phyloP scores from a whole-genome alignment of 148 eudicot species.

The Vaccinium myrtillus region DNA sequence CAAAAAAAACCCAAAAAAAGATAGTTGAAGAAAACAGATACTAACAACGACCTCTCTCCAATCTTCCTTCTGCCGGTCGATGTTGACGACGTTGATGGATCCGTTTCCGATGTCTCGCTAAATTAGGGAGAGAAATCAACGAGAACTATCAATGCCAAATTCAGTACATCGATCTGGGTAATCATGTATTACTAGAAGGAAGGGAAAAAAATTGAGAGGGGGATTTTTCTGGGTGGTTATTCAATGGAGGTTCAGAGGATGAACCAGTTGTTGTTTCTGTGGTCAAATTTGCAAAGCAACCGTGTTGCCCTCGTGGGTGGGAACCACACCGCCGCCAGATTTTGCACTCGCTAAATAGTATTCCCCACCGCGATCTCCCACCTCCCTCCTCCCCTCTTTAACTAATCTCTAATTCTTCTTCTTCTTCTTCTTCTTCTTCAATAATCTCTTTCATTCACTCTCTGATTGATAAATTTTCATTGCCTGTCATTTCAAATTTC shows the following conservation, averaged over 20 bases:
- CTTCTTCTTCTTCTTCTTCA: background rate
- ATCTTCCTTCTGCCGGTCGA: conserved; percentile 19
- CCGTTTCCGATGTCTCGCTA: conserved; percentile 7
- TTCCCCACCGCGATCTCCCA: background rate
- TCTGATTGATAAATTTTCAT: background rate
- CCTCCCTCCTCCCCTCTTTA: background rate
- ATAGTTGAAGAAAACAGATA: background rate
- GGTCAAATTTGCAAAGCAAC: conserved; percentile 29
- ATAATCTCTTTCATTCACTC: conserved; percentile 4
- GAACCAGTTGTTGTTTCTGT: conserved; percentile 34
- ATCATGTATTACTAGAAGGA: conserved; percentile 12
- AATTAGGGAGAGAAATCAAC: conserved; percentile 23
- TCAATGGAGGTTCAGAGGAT: conserved; percentile 53
- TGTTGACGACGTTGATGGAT: conserved; percentile 11
- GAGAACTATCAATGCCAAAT: conserved; percentile 7
- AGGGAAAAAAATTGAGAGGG: background rate
- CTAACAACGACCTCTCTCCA: background rate
- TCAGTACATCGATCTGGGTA: conserved; percentile 30
- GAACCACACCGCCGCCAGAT: conserved; percentile 63
- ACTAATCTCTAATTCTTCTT: background rate
- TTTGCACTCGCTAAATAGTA: conserved; percentile 51
- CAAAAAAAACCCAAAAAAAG: background rate
- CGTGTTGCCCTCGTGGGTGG: conserved; percentile 59
- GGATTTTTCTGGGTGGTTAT: background rate
- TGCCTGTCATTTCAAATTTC: background rate